phyloP scores from a whole-genome alignment of 805 yeast genomes.

The Saccharomyces jurei region DNA sequence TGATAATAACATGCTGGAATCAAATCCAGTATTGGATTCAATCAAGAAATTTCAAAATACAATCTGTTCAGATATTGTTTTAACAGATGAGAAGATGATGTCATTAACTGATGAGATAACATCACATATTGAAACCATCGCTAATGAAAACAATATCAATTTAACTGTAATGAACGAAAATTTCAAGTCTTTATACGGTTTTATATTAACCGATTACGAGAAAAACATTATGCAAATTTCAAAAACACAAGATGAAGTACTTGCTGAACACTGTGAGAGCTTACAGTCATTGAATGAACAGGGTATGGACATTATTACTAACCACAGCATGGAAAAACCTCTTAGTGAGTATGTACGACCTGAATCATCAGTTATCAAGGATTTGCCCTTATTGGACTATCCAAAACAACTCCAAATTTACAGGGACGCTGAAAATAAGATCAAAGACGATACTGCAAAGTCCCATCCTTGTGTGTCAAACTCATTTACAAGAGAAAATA shows the following conservation, averaged over 20 bases:
- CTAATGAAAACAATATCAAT: background rate
- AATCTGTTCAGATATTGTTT: background rate
- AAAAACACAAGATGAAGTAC: constrained; percentile 9
- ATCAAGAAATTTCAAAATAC: constrained; percentile 1
- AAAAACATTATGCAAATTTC: constrained; percentile 11
- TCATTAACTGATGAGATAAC: background rate
- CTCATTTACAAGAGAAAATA: constrained; percentile 1
- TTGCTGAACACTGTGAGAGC: constrained; percentile 1
- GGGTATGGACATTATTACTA: background rate
- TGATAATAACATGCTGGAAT: background rate
- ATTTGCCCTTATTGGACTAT: constrained; percentile 10
- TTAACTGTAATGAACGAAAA: background rate
- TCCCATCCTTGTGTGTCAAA: constrained; percentile 3
- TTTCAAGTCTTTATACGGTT: background rate
- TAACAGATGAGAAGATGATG: background rate
- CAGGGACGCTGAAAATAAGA: constrained; percentile 5
- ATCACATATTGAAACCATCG: background rate
- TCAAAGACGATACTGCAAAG: background rate
- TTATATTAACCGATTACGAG: constrained; percentile 3
- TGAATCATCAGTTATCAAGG: background rate
- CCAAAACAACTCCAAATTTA: constrained; percentile 10
- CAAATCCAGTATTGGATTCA: background rate
- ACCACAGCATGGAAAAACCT: background rate
- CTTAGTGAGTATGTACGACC: background rate
- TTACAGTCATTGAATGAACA: background rate